Base-by-base conservation (phyloP, 1,284 basidiomycete species). In the Heterobasidion occidentale region DNA sequence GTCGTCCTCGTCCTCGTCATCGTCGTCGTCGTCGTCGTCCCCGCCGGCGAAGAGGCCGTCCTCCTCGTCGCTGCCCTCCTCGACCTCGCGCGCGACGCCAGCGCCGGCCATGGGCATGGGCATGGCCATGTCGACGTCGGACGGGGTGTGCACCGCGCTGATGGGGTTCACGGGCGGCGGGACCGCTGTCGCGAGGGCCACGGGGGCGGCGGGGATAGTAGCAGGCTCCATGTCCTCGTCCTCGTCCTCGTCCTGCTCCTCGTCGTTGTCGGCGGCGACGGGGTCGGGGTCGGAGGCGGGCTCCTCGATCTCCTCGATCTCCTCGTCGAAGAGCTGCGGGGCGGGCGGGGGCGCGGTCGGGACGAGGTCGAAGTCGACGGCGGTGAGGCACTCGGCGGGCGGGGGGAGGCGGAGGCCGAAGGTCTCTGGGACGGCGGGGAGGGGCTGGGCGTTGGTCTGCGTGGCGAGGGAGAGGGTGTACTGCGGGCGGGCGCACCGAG, bases 401-500 rank as follows among this genome's bases (percentile, higher is more conserved):
- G 90, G 87, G 0, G 96, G 96, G 19, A 98, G 75, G 19, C 94
- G 87, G 51, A 98, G 83, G 38, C 95, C 96, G 71, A 97, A 98
- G 1, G 94, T 86, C 74, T 98, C 96, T n/a, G 91, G 90, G 9
- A 98, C 88, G 3, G 92, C 75, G 3, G 96, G 96, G 4, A 99
- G 80, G 0, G 96, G 93, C 35, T 84, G 79, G 1, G 90, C 80
- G 70, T 99, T 99, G 48, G 95, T 89, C 68, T 94, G 90, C 5
- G 92, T 85, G 1, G 97, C 94, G 33, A 98, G 77, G 7, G 90
- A 88, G 44, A 93, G 82, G 9, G 92, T 80, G 72, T 97, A 94
- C 94, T 98, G 66, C 34, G 42, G 44, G 15, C 36, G 19, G 44
- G n/a, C n/a, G n/a, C n/a, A n/a, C n/a, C 27, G 17, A 15, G 34